Conservation (phyloP, 208 protist species). For the Novymonas esmeraldas region DNA sequence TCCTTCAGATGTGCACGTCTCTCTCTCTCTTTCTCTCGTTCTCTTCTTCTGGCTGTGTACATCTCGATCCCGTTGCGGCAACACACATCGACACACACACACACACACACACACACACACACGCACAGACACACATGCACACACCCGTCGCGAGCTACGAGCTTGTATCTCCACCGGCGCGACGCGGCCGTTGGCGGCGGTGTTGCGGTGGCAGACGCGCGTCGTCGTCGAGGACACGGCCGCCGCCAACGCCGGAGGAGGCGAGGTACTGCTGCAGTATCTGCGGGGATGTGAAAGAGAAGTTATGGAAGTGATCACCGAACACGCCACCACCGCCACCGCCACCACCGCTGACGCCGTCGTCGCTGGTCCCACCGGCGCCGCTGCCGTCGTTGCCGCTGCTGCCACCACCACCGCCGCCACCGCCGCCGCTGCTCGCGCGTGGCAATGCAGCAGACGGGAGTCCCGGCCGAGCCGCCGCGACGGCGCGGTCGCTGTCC, state of each 20-base stretch:
- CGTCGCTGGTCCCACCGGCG: background rate
- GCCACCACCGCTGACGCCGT: conserved; percentile 2
- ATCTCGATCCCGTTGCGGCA: too few species aligned
- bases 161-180: too few species aligned
- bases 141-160: too few species aligned
- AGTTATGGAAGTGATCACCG: conserved; percentile 55
- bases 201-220: background rate
- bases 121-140: too few species aligned
- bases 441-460: background rate
- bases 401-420: conserved; percentile 4
- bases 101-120: too few species aligned
- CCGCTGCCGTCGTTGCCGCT: conserved; percentile 1
- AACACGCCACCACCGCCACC: conserved; percentile 12
- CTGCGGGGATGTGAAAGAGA: conserved; percentile 44
- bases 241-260: background rate
- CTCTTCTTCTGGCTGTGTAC: too few species aligned
- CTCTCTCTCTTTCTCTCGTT: too few species aligned
- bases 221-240: background rate
- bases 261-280: conserved; percentile 34
- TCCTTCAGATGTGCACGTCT: too few species aligned
- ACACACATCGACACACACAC: too few species aligned
- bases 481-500: background rate
- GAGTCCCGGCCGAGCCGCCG: background rate
- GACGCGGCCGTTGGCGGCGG: conserved; percentile 2
- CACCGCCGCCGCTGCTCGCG: background rate